phyloP scores from a whole-genome alignment of 2,329 filamentous ascomycete genomes.

The Pyrenochaeta sp. region DNA sequence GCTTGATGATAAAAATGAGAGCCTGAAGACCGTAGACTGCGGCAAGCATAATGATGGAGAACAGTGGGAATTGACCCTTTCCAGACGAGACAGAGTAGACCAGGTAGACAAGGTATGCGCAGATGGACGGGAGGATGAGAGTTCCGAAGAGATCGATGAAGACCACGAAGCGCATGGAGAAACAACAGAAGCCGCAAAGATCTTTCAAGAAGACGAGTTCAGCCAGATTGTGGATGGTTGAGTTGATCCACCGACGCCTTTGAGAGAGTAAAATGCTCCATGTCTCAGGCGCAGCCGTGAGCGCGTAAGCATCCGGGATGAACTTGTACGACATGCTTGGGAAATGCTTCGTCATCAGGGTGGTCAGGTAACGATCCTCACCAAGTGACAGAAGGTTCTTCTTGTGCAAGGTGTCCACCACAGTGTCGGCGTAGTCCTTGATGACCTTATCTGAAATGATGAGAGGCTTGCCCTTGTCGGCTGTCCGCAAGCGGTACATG shows the following conservation, averaged over 20 bases:
- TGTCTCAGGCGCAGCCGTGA: constrained; percentile 91
- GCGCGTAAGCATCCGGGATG: constrained; percentile 88
- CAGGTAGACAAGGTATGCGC: constrained; percentile 84
- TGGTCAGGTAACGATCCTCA: constrained; percentile 97
- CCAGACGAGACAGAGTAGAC: constrained; percentile 78
- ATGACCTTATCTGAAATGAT: constrained; percentile 93
- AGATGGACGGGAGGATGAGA: constrained; percentile 88
- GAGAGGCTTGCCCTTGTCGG: constrained; percentile 90
- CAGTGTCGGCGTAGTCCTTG: constrained; percentile 84
- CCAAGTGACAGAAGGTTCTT: constrained; percentile 93
- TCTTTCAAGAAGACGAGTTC: constrained; percentile 91
- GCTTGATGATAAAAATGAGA: constrained; percentile 93
- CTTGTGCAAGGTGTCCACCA: constrained; percentile 93
- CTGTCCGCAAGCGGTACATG: constrained; percentile 96
- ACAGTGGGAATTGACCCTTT: constrained; percentile 79
- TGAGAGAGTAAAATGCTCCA: constrained; percentile 97
- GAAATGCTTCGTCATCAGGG: constrained; percentile 98
- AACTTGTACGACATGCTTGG: constrained; percentile 97
- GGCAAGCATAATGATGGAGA: constrained; percentile 88
- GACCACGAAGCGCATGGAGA: constrained; percentile 96
- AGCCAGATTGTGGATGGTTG: constrained; percentile 93
- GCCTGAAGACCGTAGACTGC: constrained; percentile 95
- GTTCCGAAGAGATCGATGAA: constrained; percentile 94
- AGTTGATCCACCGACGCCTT: constrained; percentile 99
- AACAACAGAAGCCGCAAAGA: constrained; percentile 98